These are phyloP conservation scores for Penicillium sp. DNA, from an alignment of 2,329 filamentous ascomycete species.

Conservation along the genomic window DNA sequence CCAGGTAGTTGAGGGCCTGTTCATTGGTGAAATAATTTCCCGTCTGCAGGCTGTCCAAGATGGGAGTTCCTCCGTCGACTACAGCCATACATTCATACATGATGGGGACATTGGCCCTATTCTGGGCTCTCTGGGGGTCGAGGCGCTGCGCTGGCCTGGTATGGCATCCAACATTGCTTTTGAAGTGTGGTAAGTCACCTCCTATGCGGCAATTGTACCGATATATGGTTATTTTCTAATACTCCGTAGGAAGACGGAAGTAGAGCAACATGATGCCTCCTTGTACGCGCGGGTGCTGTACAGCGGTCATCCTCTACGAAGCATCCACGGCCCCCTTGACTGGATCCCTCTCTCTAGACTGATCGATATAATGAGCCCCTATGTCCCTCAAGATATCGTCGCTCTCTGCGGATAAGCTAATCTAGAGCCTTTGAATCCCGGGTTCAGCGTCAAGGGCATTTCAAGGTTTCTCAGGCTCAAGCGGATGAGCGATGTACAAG, in stretches of 20 bases:
- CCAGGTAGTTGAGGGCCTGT: slow-evolving; percentile 37
- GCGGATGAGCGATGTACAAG: too few species aligned
- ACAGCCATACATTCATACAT: slow-evolving; percentile 38
- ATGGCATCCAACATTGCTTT: slow-evolving; percentile 42
- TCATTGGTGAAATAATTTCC: slow-evolving; percentile 38
- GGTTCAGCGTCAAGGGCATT: not conserved
- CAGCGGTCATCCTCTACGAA: slow-evolving; percentile 30
- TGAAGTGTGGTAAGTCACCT: slow-evolving; percentile 35
- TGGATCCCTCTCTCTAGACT: slow-evolving; percentile 28
- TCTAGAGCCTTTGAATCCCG: not conserved
- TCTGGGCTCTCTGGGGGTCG: slow-evolving; percentile 36
- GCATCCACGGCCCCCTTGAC: slow-evolving; percentile 30
- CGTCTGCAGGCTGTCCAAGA: slow-evolving; percentile 29
- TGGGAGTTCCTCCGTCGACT: slow-evolving; percentile 25
- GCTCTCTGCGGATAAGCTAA: slow-evolving; percentile 21
- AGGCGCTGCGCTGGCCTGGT: slow-evolving; percentile 38
- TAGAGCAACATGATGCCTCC: not conserved
- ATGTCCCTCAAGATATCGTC: slow-evolving; percentile 29
- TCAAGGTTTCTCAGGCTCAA: too few species aligned
- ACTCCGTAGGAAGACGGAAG: slow-evolving; percentile 12
- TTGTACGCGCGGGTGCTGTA: slow-evolving; percentile 32
- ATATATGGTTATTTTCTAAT: not conserved
- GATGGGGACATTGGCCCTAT: slow-evolving; percentile 40
- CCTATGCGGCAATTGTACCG: not conserved
- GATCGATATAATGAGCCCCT: slow-evolving; percentile 28